A percentile compares a stretch with the other conserved stretches of the same genome.
Evolutionary conservation across 2,329 filamentous ascomycete genomes (phyloP).

Genomic region (Cladosporium cucumerinum): DNA sequence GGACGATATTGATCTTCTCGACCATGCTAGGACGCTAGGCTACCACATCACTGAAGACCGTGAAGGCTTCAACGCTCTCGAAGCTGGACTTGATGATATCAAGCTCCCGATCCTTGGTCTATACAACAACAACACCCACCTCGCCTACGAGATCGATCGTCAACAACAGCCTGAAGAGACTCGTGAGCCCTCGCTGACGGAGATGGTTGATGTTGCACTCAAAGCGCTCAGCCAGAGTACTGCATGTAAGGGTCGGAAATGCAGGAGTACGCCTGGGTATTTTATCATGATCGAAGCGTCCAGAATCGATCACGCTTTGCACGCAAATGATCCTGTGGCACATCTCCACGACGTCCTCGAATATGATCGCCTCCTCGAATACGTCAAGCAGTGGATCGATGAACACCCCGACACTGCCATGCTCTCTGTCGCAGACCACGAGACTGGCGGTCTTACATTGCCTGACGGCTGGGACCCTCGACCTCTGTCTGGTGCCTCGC

Average conservation of each 20-base stretch:
- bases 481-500: constrained; percentile 31
- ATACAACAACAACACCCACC: constrained; percentile 38
- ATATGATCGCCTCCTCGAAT: constrained; percentile 40
- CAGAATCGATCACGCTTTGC: constrained; percentile 38
- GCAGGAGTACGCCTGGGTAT: constrained; percentile 35
- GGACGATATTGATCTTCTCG: constrained; percentile 39
- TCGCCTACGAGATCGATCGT: constrained; percentile 40
- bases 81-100: constrained; percentile 17
- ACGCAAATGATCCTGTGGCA: constrained; percentile 29
- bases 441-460: constrained; percentile 41
- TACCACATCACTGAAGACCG: constrained; percentile 40
- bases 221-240: constrained; percentile 38
- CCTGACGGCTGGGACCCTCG: constrained; percentile 37
- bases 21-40: constrained; percentile 35
- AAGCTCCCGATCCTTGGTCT: constrained; percentile 39
- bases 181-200: constrained; percentile 39
- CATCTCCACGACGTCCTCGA: constrained; percentile 40
- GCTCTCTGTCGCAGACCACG: constrained; percentile 42
- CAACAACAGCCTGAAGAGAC: constrained; percentile 26
- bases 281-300: constrained; percentile 43
- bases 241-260: constrained; percentile 20
- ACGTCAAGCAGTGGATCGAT: constrained; percentile 41
- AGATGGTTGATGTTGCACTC: constrained; percentile 41
- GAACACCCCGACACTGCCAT: constrained; percentile 39
- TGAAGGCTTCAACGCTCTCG: constrained; percentile 35